Conservation (phyloP, 768 basidiomycete species). For the Tulasnella sp. region DNA sequence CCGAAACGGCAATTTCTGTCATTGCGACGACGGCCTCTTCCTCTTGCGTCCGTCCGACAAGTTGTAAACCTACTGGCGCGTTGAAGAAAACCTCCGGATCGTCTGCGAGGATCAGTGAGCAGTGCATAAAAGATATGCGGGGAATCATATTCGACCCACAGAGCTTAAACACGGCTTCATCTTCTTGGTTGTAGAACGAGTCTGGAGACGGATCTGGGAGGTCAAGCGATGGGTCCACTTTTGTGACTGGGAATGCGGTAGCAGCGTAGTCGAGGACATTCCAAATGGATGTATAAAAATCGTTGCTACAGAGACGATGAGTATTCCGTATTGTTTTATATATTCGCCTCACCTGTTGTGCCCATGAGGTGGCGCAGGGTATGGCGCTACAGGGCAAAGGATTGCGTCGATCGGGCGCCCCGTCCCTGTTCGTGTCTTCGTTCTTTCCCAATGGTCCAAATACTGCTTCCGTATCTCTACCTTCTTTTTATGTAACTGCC, state of each 20-base stretch:
- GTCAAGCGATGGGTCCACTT: slow-evolving; percentile 60
- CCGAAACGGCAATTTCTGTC: slow-evolving; percentile 65
- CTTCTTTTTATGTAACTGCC: slow-evolving; percentile 64
- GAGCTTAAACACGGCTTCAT: slow-evolving; percentile 55
- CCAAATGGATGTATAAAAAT: slow-evolving; percentile 64
- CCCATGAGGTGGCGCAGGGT: slow-evolving; percentile 67
- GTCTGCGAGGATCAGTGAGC: slow-evolving; percentile 48
- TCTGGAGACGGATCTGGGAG: slow-evolving; percentile 48
- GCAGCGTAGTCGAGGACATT: slow-evolving; percentile 70
- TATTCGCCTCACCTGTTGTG: slow-evolving; percentile 48
- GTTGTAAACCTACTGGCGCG: slow-evolving; percentile 66
- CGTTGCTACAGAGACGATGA: slow-evolving; percentile 45
- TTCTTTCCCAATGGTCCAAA: slow-evolving; percentile 65
- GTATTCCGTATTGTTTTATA: background rate
- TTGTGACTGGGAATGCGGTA: slow-evolving; percentile 65
- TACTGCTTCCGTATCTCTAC: slow-evolving; percentile 58
- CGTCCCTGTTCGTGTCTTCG: slow-evolving; percentile 57
- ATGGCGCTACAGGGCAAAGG: slow-evolving; percentile 65
- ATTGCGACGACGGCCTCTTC: slow-evolving; percentile 76
- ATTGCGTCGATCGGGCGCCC: slow-evolving; percentile 78
- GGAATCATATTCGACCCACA: slow-evolving; percentile 51
- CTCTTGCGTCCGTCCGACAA: slow-evolving; percentile 70
- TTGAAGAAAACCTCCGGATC: slow-evolving; percentile 58
- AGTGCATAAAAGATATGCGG: background rate
- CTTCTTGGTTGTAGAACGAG: slow-evolving; percentile 54